Evolutionary conservation across 257 asterid genomes (phyloP).

Genomic region (Anisodus acutangulus): DNA sequence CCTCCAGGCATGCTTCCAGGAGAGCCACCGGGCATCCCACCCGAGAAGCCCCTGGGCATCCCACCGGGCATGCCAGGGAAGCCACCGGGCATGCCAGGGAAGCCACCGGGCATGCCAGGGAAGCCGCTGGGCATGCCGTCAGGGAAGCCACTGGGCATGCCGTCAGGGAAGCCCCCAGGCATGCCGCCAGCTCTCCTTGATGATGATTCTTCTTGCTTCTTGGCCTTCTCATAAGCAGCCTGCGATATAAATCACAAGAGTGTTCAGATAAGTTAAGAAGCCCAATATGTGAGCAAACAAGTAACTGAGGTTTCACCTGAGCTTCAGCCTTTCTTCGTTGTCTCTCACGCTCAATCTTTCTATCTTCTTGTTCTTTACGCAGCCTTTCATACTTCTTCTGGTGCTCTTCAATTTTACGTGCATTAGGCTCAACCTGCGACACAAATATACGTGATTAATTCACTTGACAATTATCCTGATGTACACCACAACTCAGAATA

Average conservation of each 20-base stretch:
- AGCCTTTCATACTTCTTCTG: slow-evolving; percentile 86
- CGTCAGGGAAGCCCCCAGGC: neutral
- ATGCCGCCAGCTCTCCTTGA: slow-evolving; percentile 59
- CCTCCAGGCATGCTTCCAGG: slow-evolving; percentile 34
- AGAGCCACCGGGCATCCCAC: slow-evolving; percentile 63
- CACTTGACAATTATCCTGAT: neutral
- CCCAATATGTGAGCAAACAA: neutral
- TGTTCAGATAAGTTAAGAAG: neutral
- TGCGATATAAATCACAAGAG: slow-evolving; percentile 30
- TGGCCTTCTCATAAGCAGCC: slow-evolving; percentile 97
- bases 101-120: neutral
- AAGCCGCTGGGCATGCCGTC: neutral
- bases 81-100: slow-evolving; percentile 26
- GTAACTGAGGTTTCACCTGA: slow-evolving; percentile 53
- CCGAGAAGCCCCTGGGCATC: slow-evolving; percentile 47
- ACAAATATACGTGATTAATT: slow-evolving; percentile 5
- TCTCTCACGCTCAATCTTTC: slow-evolving; percentile 70
- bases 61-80: slow-evolving; percentile 33
- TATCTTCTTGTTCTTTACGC: slow-evolving; percentile 84
- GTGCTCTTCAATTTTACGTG: slow-evolving; percentile 91
- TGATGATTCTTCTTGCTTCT: slow-evolving; percentile 76
- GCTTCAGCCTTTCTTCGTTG: slow-evolving; percentile 90
- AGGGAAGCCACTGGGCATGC: neutral
- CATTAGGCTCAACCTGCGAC: slow-evolving; percentile 90
- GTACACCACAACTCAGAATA: neutral